These are phyloP conservation scores for Exophiala sp. DNA, from an alignment of 2,329 filamentous ascomycete genomes.

Conservation along the genomic window DNA sequence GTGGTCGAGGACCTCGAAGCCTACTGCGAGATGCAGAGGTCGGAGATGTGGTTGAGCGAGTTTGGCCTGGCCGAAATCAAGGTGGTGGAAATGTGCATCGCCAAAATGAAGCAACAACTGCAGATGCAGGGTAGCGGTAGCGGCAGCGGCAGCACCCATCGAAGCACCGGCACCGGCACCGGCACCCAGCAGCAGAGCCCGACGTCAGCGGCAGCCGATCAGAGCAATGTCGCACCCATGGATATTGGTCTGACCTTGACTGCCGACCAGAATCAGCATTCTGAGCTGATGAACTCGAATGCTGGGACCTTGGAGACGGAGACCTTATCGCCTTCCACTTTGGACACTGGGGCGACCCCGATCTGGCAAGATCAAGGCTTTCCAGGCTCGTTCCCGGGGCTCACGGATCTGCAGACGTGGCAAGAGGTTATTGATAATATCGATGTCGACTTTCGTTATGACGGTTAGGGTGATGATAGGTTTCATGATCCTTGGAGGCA, in stretches of 20 bases:
- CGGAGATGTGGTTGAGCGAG: conserved; percentile 40
- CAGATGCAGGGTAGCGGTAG: too few relatives aligned
- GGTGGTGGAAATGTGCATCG: conserved; percentile 41
- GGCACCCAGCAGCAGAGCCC: background rate
- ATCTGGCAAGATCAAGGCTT: conserved; percentile 2
- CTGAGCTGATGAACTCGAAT: background rate
- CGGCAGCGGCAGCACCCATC: background rate
- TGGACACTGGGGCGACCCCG: background rate
- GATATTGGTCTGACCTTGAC: too few relatives aligned
- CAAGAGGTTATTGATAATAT: conserved; percentile 5
- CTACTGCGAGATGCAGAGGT: conserved; percentile 39
- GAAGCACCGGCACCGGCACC: background rate
- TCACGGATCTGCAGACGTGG: conserved; percentile 4
- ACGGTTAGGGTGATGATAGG: background rate
- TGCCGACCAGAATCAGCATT: too few relatives aligned
- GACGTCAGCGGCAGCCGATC: background rate
- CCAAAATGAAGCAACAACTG: background rate
- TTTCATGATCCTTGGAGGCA: conserved; percentile 11
- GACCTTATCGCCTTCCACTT: background rate
- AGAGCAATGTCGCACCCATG: too few relatives aligned
- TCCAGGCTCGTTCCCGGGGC: conserved; percentile 1
- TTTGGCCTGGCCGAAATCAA: conserved; percentile 41
- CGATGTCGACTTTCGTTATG: conserved; percentile 1
- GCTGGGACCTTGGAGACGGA: background rate
- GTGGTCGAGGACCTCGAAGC: conserved; percentile 38